Evolutionary conservation across 805 yeast species (phyloP).

Genomic region (Scheffersomyces coipomensis): DNA sequence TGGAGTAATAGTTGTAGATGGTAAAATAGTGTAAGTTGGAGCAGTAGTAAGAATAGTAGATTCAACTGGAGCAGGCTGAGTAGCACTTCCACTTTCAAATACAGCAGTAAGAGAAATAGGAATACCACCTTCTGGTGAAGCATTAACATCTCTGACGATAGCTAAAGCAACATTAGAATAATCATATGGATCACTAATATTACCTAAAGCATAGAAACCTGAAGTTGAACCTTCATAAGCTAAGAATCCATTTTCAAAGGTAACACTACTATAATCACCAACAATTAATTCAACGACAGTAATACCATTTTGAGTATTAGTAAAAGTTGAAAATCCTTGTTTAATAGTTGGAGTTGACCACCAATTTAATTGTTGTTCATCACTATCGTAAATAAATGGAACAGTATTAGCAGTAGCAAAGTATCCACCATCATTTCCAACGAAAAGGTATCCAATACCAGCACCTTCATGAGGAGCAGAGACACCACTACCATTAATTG

Average conservation of each 20-base stretch:
- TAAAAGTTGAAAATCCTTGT: constrained; percentile 1
- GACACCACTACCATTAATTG: constrained; percentile 26
- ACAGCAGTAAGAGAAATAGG: constrained; percentile 2
- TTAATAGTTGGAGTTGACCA: neutral
- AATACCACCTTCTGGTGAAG: constrained; percentile 3
- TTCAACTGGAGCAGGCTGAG: too few relatives aligned
- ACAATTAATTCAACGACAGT: constrained; percentile 5
- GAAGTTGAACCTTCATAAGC: constrained; percentile 13
- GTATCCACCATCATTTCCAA: constrained; percentile 17
- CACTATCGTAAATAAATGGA: neutral
- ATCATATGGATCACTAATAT: constrained; percentile 26
- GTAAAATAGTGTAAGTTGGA: neutral
- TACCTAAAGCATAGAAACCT: constrained; percentile 23
- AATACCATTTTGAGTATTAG: constrained; percentile 6
- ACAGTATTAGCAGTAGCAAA: neutral
- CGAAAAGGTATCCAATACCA: constrained; percentile 39
- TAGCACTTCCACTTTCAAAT: neutral
- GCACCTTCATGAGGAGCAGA: constrained; percentile 43
- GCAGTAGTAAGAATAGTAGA: neutral
- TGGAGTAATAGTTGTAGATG: too few relatives aligned
- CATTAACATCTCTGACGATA: constrained; percentile 7
- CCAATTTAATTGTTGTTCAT: neutral
- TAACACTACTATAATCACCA: constrained; percentile 4
- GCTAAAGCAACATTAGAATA: constrained; percentile 18
- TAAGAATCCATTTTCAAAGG: constrained; percentile 15